Evolutionary conservation across 805 yeast genomes (phyloP), one percentile per base, ranked within the genome.

Genomic region (Pichia nanzhaoensis): DNA sequence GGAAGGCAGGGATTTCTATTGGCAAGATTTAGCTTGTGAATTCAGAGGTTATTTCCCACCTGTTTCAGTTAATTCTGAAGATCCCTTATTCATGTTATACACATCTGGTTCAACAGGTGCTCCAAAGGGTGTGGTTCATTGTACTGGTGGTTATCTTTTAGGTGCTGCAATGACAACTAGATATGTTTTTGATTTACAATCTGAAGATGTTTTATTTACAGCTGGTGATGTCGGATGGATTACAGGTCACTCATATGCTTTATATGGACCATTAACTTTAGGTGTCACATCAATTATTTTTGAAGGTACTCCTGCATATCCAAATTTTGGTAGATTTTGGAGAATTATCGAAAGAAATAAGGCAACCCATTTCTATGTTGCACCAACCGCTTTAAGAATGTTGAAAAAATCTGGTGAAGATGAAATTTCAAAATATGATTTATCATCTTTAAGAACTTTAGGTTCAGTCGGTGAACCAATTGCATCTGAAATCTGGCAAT

Each of bases 171-270:
- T 90, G 64, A 86, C 97, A 43, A 85, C 96, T 39, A 85, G 82
- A 69, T 91, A 90, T 68, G 89, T 89, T 39, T 91, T 93, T 65
- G 98, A 95, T 65, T 80, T 93, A 40, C 96, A 88, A 61, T 80
- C 80, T 48, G 84, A 83, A 51, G 98, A 93, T 66, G 74, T 84
- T 37, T 68, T 91, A 50, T 91, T 93, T 73, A 91, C 98, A 35
- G 98, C 98, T 34, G 98, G 98, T 61, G 98, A 93, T 64, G 88
- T 93, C 46, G 98, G 99, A 63, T 93, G 99, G 98, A 93, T 93
- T 64, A 93, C 99, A 16, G 98, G 98, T 55, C 99, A 93, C 67
- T 85, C 97, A 9, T 93, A 91, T 63, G 95, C 88, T 37, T 77
- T 91, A 39, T 93, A 93, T 61, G 98, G 98, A 49, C 99, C 99